A percentile compares a stretch with the other conserved stretches of the same genome.
phyloP scores from a whole-genome alignment of 495 filamentous ascomycete genomes.

The Talaromyces thailandensis region DNA sequence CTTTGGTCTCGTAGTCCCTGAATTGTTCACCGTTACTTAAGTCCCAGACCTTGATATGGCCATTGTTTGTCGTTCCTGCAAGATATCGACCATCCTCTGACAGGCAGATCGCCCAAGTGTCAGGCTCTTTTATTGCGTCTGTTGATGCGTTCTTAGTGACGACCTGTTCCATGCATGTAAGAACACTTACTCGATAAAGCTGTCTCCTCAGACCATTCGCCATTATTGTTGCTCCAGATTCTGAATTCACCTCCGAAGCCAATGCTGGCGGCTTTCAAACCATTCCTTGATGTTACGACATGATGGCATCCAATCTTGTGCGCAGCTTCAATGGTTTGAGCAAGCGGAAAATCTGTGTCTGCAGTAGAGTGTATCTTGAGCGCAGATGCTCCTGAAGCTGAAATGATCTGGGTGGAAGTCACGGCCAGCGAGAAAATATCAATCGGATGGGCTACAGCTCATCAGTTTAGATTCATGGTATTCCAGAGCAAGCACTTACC shows the following conservation, averaged over 20 bases:
- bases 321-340: conserved; percentile 63
- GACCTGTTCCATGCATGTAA: neutral
- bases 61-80: conserved; percentile 73
- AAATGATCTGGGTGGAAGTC: conserved; percentile 67
- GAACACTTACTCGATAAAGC: conserved; percentile 32
- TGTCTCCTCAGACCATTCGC: conserved; percentile 43
- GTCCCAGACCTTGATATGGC: conserved; percentile 85
- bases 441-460: conserved; percentile 62
- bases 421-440: conserved; percentile 87
- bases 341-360: conserved; percentile 60
- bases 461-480: conserved; percentile 2
- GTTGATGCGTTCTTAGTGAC: neutral
- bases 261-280: conserved; percentile 63
- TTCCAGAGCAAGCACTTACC: conserved; percentile 35
- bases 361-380: conserved; percentile 68
- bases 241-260: conserved; percentile 84
- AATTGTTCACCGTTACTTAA: conserved; percentile 49
- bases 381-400: conserved; percentile 71
- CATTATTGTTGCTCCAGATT: conserved; percentile 58
- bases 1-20: conserved; percentile 81
- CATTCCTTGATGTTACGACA: conserved; percentile 58
- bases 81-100: conserved; percentile 74
- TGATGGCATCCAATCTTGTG: conserved; percentile 90
- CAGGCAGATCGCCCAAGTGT: conserved; percentile 80
- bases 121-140: conserved; percentile 35